phyloP scores from a whole-genome alignment of 768 basidiomycete species.

The Amyloporia xantha region DNA sequence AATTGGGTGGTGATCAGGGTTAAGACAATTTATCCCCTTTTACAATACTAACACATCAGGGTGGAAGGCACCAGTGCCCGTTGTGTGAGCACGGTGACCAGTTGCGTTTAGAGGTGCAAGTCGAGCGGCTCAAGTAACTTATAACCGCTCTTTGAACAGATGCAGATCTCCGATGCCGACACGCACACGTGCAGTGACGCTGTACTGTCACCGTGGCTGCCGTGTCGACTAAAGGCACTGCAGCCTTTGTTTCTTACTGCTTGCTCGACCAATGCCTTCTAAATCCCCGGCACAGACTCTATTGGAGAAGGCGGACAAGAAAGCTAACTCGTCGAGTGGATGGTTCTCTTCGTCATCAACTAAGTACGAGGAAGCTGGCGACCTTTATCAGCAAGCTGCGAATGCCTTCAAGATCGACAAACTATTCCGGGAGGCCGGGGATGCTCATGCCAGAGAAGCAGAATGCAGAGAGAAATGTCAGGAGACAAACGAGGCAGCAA shows the following conservation, averaged over 20 bases:
- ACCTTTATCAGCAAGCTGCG: constrained; percentile 91
- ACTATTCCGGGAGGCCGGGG: constrained; percentile 85
- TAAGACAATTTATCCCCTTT: no score
- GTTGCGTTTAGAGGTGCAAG: no score
- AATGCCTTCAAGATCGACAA: constrained; percentile 93
- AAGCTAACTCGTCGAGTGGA: constrained; percentile 70
- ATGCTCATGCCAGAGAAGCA: constrained; percentile 88
- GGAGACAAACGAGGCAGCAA: constrained; percentile 91
- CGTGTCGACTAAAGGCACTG: not conserved
- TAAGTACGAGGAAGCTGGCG: constrained; percentile 94
- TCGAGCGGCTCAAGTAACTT: no score
- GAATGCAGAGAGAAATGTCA: constrained; percentile 87
- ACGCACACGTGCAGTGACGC: not conserved
- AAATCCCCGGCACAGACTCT: constrained; percentile 74
- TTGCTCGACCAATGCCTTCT: constrained; percentile 42
- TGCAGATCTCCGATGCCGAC: not conserved
- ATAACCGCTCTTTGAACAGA: no score
- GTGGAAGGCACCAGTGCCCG: no score
- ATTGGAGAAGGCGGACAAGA: constrained; percentile 90
- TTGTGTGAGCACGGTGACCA: no score
- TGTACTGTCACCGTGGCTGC: not conserved
- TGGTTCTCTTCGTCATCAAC: constrained; percentile 84
- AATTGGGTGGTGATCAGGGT: no score
- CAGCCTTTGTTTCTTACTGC: not conserved
- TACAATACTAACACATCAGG: no score